These are phyloP conservation scores for Tephrocybe sp. DNA, from an alignment of 768 basidiomycete species.

Conservation along the genomic window DNA sequence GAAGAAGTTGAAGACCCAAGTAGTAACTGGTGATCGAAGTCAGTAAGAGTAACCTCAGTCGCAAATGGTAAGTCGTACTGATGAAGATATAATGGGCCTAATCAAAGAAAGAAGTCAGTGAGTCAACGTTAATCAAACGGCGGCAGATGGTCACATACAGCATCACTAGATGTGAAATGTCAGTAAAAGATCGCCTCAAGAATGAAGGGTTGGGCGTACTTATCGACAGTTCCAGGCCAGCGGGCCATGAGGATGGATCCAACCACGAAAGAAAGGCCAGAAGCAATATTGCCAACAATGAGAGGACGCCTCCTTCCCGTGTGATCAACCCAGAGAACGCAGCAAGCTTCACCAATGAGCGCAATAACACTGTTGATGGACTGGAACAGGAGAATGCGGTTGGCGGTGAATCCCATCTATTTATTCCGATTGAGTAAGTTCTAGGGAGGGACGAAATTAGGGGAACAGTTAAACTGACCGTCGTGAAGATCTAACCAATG, in stretches of 20 bases:
- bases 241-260: conserved; percentile 43
- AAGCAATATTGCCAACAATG: conserved; percentile 39
- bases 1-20: conserved; percentile 48
- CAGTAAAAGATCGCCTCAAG: not conserved
- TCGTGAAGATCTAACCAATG: conserved; percentile 32
- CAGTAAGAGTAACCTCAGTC: conserved; percentile 15
- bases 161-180: conserved; percentile 25
- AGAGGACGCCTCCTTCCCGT: conserved; percentile 38
- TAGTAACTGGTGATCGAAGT: conserved; percentile 25
- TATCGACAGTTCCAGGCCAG: conserved; percentile 42
- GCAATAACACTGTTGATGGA: conserved; percentile 54
- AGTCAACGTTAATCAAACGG: not conserved
- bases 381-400: conserved; percentile 48
- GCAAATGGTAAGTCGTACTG: conserved; percentile 32
- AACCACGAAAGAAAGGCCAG: conserved; percentile 41
- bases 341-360: conserved; percentile 47
- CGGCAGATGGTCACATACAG: conserved; percentile 24
- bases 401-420: conserved; percentile 43
- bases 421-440: conserved; percentile 18
- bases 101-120: not conserved
- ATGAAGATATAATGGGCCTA: conserved; percentile 46
- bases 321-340: conserved; percentile 43
- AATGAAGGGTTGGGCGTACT: conserved; percentile 24
- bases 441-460: conserved; percentile 6
- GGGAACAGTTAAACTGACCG: conserved; percentile 19